Conservation (phyloP, 305 asterid species). For the Fraxinus angustifolia region DNA sequence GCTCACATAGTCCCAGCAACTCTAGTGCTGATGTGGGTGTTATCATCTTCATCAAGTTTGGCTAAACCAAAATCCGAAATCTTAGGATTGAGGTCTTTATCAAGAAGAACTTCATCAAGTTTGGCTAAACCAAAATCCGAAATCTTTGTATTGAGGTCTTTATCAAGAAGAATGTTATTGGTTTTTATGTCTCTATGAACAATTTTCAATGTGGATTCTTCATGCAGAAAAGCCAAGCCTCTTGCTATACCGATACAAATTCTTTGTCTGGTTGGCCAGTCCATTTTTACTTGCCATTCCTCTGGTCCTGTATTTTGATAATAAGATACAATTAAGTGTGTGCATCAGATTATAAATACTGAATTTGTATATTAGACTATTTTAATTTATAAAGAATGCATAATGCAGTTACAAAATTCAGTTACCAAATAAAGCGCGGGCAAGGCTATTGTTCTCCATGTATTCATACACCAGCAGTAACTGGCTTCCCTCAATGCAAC, state of each 20-base stretch:
- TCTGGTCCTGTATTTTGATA: conserved; percentile 37
- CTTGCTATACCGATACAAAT: conserved; percentile 52
- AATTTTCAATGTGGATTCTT: conserved; percentile 54
- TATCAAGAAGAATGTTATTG: conserved; percentile 50
- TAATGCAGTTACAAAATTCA: background rate
- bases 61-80: too few species aligned
- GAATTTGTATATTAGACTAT: background rate
- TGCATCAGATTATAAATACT: background rate
- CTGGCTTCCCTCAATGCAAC: conserved; percentile 49
- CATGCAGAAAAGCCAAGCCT: conserved; percentile 54
- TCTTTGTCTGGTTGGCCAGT: conserved; percentile 43
- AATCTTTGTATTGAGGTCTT: too few species aligned
- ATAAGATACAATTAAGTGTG: background rate
- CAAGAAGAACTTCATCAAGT: conserved; percentile 33
- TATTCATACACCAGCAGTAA: conserved; percentile 49
- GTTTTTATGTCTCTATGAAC: conserved; percentile 61
- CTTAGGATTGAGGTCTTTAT: background rate
- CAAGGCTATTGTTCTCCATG: conserved; percentile 56
- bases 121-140: too few species aligned
- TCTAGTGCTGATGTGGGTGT: conserved; percentile 49
- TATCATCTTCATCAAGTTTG: conserved; percentile 18
- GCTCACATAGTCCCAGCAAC: conserved; percentile 61
- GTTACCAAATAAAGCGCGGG: conserved; percentile 47
- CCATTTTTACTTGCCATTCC: conserved; percentile 37
- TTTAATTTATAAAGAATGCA: background rate